A percentile compares a stretch with the other conserved stretches of the same genome.
Evolutionary conservation across 306 rosid genomes (phyloP).

Genomic region (Castanea mollissima): DNA sequence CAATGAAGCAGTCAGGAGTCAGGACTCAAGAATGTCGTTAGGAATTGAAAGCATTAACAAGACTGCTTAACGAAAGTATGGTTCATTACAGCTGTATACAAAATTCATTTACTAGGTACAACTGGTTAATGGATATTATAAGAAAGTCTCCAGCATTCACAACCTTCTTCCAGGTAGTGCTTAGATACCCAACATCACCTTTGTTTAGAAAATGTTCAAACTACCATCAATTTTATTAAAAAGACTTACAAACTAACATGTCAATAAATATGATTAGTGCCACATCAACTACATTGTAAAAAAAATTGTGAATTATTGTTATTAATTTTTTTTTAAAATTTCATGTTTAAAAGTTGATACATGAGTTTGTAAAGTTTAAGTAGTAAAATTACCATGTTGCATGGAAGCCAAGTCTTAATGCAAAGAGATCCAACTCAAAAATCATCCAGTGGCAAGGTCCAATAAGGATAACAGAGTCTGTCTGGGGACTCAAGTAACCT

Average conservation of each 20-base stretch:
- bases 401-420: neutral
- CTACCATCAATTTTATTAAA: neutral
- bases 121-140: neutral
- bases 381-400: neutral
- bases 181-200: neutral
- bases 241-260: too few relatives aligned
- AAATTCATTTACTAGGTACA: neutral
- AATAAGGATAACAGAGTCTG: neutral
- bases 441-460: neutral
- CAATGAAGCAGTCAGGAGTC: neutral
- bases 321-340: neutral
- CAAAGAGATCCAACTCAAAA: neutral
- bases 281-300: neutral
- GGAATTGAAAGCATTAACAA: neutral
- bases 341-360: neutral
- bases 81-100: neutral
- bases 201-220: neutral
- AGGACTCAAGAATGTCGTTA: neutral
- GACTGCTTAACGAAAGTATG: neutral
- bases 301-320: neutral
- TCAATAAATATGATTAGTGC: neutral
- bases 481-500: neutral
- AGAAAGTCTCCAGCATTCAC: neutral
- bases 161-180: neutral
- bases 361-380: neutral